Evolutionary conservation across 306 rosid species (phyloP).

Genomic region (Citrullus colocynthis): DNA sequence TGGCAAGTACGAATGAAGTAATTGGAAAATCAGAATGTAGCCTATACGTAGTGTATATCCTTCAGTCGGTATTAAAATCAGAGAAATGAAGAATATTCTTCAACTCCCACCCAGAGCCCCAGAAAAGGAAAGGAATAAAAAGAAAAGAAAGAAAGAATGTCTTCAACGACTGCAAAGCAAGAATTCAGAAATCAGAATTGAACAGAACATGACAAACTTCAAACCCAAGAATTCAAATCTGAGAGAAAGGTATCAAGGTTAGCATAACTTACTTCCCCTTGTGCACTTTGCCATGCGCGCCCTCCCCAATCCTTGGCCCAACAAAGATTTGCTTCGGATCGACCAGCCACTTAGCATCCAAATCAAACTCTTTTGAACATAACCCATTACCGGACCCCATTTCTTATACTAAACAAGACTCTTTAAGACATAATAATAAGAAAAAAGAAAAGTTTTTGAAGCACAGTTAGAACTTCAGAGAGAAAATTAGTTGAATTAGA

Average conservation of each 20-base stretch:
- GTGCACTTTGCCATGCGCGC: constrained; percentile 68
- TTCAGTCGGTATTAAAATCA: neutral
- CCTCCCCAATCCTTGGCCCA: constrained; percentile 66
- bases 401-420: neutral
- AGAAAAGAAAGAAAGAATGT: neutral
- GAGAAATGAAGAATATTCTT: neutral
- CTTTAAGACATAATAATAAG: neutral
- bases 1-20: neutral
- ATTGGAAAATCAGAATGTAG: neutral
- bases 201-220: constrained; percentile 3
- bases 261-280: constrained; percentile 58
- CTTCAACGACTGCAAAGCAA: neutral
- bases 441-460: neutral
- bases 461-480: neutral
- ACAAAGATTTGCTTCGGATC: constrained; percentile 56
- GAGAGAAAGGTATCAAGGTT: neutral
- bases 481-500: neutral
- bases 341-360: constrained; percentile 52
- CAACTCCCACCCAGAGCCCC: neutral
- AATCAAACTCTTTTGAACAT: constrained; percentile 49
- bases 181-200: neutral
- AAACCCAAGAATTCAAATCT: neutral
- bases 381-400: constrained; percentile 96
- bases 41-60: neutral
- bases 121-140: neutral